Evolutionary conservation across 306 rosid genomes (phyloP).

Genomic region (Acacia melanoxylon): DNA sequence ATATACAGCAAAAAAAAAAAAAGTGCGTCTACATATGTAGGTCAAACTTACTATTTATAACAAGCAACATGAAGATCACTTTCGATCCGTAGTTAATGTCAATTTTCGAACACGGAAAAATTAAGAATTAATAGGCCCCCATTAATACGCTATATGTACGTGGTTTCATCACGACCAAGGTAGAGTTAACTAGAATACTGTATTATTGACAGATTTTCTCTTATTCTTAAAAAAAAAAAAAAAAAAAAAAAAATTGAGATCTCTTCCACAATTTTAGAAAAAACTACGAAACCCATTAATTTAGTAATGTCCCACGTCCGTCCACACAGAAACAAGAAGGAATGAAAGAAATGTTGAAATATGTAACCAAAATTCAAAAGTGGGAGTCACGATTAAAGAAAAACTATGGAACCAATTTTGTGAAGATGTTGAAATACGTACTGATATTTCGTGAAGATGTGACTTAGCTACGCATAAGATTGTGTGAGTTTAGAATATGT

Average conservation of each 20-base stretch:
- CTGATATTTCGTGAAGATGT: too few species aligned
- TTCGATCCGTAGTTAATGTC: not conserved
- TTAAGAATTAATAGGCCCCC: not conserved
- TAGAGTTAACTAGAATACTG: not conserved
- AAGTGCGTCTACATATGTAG: not conserved
- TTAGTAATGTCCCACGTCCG: not conserved
- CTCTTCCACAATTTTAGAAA: not conserved
- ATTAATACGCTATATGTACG: not conserved
- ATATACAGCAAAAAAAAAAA: too few species aligned
- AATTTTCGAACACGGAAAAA: not conserved
- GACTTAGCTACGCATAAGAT: too few species aligned
- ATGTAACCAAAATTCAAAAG: not conserved
- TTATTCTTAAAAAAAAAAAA: not conserved
- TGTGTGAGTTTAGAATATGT: too few species aligned
- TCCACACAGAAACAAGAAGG: not conserved
- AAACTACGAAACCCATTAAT: not conserved
- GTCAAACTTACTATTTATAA: not conserved
- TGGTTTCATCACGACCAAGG: not conserved
- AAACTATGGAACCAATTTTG: too few species aligned
- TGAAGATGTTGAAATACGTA: too few species aligned
- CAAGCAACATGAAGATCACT: not conserved
- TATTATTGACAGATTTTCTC: not conserved
- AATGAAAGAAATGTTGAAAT: not conserved
- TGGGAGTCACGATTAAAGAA: not conserved
- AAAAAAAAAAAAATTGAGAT: not conserved